Conservation (phyloP, 495 filamentous ascomycete species). For the Penicillium paxilli region DNA sequence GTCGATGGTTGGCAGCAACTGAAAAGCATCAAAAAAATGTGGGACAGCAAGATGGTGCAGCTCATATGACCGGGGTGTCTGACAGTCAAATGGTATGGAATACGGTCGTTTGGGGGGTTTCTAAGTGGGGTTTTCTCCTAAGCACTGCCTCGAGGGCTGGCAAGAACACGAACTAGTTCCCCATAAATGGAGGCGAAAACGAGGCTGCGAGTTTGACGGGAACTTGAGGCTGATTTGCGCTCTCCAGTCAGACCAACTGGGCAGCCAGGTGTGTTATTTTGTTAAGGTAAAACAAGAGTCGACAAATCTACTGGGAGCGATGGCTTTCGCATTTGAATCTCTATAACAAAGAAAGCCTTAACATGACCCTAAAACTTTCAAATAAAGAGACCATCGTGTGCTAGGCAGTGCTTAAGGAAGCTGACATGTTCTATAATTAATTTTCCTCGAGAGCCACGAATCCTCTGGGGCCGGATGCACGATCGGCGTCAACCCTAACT, state of each 20-base stretch:
- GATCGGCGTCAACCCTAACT: conserved; percentile 15
- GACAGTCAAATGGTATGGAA: background rate
- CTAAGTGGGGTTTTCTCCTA: background rate
- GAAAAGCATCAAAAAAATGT: background rate
- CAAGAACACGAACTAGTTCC: background rate
- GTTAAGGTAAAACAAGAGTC: too few species aligned
- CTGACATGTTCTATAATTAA: conserved; percentile 14
- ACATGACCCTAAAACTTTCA: background rate
- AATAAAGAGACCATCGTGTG: background rate
- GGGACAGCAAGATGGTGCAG: background rate
- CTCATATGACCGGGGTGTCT: background rate
- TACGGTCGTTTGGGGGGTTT: background rate
- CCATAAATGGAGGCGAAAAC: background rate
- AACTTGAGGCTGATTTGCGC: too few species aligned
- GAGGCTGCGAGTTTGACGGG: background rate
- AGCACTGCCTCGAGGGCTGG: background rate
- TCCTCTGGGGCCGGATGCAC: conserved; percentile 6
- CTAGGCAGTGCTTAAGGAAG: background rate
- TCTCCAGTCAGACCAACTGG: too few species aligned
- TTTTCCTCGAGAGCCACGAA: conserved; percentile 3
- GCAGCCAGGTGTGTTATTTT: too few species aligned
- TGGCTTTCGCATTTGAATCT: background rate
- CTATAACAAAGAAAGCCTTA: background rate
- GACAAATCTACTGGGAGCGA: background rate
- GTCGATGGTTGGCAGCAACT: background rate